Evolutionary conservation across 495 filamentous ascomycete genomes (phyloP).

Genomic region (Penicillium nucicola): DNA sequence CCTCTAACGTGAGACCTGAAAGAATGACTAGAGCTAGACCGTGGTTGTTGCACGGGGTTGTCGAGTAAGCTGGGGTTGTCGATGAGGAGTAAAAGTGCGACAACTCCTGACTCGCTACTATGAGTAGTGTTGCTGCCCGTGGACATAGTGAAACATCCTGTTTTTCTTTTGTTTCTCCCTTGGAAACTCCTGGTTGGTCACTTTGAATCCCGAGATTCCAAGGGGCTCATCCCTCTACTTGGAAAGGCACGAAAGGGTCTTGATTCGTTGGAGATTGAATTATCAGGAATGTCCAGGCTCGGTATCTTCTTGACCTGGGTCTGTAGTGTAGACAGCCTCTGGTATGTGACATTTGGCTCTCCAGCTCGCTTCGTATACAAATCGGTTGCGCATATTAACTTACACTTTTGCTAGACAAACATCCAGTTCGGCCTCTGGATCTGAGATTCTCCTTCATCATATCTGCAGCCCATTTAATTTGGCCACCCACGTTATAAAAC

Average conservation of each 20-base stretch:
- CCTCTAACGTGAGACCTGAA: constrained; percentile 5
- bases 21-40: constrained; percentile 21
- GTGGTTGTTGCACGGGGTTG: constrained; percentile 3
- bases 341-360: not conserved
- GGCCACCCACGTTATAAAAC: no score
- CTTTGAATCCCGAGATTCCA: constrained; percentile 8
- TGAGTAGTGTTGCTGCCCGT: not conserved
- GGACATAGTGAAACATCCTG: not conserved
- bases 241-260: not conserved
- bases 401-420: no score
- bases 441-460: no score
- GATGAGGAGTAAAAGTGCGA: constrained; percentile 1
- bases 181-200: not conserved
- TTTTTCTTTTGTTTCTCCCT: constrained; percentile 4
- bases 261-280: not conserved
- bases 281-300: constrained; percentile 4
- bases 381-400: not conserved
- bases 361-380: not conserved
- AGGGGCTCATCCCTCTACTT: constrained; percentile 7
- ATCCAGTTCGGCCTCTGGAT: no score
- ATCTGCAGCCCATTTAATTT: no score
- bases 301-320: not conserved
- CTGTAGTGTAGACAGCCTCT: not conserved
- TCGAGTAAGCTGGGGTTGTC: constrained; percentile 5
- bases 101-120: not conserved